These are phyloP conservation scores for Psilocybe sp. DNA, from an alignment of 768 basidiomycete species.

Conservation along the genomic window DNA sequence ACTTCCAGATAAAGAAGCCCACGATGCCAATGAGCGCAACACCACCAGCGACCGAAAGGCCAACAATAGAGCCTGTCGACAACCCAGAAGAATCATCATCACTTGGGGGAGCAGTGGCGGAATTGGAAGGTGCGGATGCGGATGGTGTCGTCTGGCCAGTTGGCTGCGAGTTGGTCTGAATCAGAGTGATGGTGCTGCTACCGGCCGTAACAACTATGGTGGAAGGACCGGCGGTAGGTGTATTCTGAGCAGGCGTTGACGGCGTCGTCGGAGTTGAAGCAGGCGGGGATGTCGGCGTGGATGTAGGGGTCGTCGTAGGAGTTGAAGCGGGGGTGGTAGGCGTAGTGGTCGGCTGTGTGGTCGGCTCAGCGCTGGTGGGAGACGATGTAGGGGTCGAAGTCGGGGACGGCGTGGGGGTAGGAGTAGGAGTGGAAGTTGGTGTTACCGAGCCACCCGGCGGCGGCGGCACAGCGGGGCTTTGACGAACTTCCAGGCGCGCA, in stretches of 20 bases:
- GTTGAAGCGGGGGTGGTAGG: constrained; percentile 11
- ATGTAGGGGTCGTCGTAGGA: constrained; percentile 11
- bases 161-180: constrained; percentile 14
- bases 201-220: constrained; percentile 11
- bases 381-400: constrained; percentile 11
- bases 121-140: constrained; percentile 23
- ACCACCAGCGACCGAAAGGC: constrained; percentile 79
- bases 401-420: constrained; percentile 4
- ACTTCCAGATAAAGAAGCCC: constrained; percentile 83
- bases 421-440: not conserved
- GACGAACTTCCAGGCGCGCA: too few relatives aligned
- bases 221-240: constrained; percentile 5
- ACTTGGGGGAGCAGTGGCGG: constrained; percentile 19
- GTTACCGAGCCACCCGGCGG: too few relatives aligned
- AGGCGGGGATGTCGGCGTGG: constrained; percentile 9
- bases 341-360: constrained; percentile 14
- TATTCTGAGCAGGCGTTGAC: constrained; percentile 5
- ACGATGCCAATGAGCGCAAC: constrained; percentile 69
- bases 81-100: constrained; percentile 35
- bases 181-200: constrained; percentile 23
- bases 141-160: constrained; percentile 10
- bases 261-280: constrained; percentile 8
- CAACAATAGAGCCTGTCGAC: constrained; percentile 71
- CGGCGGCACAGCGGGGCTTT: too few relatives aligned
- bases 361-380: constrained; percentile 9